Evolutionary conservation across 1,284 basidiomycete species (phyloP), one percentile per base, ranked within the genome.

Genomic region (Naganishia sp.): DNA sequence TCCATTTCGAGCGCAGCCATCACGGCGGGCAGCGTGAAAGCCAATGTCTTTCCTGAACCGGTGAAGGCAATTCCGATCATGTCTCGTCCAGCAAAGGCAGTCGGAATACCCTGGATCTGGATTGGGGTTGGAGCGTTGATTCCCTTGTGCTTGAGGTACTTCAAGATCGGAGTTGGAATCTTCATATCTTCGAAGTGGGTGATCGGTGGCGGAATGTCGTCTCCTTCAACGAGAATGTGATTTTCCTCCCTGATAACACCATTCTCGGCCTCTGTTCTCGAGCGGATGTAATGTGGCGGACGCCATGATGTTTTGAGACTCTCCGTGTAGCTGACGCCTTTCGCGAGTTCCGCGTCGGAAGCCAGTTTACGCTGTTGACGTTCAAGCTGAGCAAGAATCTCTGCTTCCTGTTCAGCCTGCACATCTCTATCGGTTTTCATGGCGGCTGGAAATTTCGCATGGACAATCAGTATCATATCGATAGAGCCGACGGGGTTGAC

Each of bases 111-210:
- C 81, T 99, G 96, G 55, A 97, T 84, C 77, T 99, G 96, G 74
- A 99, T 99, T 2, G 95, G 95, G 0, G 96, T 94, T 0, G 96
- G 96, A 42, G 81, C 84, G 31, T 85, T 83, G 75, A 99, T 99
- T 54, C 90, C 88, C 69, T 94, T 92, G 43, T 86, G 84, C 75
- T 87, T 88, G 54, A 99, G 84, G 77, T 90, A 89, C 65, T 89
- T 85, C 42, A 99, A 81, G 28, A 99, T 86, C 7, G 88, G 85
- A 43, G 85, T 83, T 2, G 95, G 96, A 10, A 99, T 87, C 83
- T 97, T 98, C 96, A 99, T 99, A 77, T 99, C 96, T 88, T 84
- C 84, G 79, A 99, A 99, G 72, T 90, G 87, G 69, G 92, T 88
- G 64, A 98, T 96, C 1, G 94, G 91, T 23, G 94, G 93, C 6